Evolutionary conservation across 176 grass and related monocot genomes (phyloP).

Genomic region (Otatea glauca): DNA sequence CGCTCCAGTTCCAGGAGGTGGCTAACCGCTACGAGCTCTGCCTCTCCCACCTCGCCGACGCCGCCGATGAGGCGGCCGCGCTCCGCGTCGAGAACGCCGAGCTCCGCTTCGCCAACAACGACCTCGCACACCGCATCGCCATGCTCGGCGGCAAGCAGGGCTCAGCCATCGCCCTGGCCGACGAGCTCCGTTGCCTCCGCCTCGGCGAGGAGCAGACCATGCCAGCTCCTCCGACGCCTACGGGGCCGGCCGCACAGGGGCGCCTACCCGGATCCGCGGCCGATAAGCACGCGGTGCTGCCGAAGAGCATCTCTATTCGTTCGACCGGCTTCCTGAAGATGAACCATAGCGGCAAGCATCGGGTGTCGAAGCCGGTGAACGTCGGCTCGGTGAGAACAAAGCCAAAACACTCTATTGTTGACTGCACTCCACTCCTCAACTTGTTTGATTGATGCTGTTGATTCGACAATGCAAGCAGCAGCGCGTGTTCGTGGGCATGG

Average conservation of each 20-base stretch:
- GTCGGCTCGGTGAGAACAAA: constrained; percentile 56
- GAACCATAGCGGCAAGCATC: constrained; percentile 45
- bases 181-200: constrained; percentile 52
- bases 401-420: not conserved
- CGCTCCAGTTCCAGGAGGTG: constrained; percentile 72
- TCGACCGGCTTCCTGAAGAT: constrained; percentile 74
- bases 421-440: constrained; percentile 6
- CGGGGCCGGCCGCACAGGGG: constrained; percentile 28
- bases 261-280: constrained; percentile 23
- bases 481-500: constrained; percentile 58
- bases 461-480: constrained; percentile 62
- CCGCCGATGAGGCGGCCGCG: constrained; percentile 59
- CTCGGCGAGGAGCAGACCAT: constrained; percentile 26
- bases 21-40: constrained; percentile 71
- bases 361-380: constrained; percentile 36
- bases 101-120: constrained; percentile 61
- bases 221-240: constrained; percentile 20
- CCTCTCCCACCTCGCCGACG: constrained; percentile 73
- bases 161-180: constrained; percentile 31
- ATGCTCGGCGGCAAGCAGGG: constrained; percentile 42
- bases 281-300: constrained; percentile 53
- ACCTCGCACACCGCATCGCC: constrained; percentile 48
- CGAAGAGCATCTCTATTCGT: constrained; percentile 87
- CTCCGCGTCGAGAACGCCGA: constrained; percentile 63
- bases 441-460: constrained; percentile 11